Evolutionary conservation across 345 rosid genomes (phyloP).

Genomic region (Acer campestre): DNA sequence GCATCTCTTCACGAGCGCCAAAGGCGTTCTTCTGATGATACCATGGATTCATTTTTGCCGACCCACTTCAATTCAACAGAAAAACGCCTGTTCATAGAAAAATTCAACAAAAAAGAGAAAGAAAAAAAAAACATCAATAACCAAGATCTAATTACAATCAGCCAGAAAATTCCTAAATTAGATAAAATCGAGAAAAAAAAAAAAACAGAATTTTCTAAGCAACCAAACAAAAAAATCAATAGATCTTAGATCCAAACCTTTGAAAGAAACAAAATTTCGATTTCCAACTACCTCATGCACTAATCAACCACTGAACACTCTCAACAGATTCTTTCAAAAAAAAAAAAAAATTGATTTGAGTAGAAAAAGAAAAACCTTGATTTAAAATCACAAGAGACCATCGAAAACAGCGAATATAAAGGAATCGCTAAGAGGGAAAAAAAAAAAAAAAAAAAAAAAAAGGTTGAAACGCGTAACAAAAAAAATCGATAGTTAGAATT

Average conservation of each 20-base stretch:
- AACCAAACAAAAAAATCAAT: slow-evolving; percentile 19
- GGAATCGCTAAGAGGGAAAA: not conserved
- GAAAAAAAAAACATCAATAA: not conserved
- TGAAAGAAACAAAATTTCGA: not conserved
- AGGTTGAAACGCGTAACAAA: not conserved
- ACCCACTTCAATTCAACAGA: slow-evolving; percentile 32
- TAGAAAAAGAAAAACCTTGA: not conserved
- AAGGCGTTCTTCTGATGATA: slow-evolving; percentile 78
- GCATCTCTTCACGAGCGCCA: slow-evolving; percentile 46
- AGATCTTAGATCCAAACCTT: slow-evolving; percentile 31
- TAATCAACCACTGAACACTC: not conserved
- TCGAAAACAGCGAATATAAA: not conserved
- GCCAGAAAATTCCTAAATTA: not conserved
- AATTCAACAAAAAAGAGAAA: not conserved
- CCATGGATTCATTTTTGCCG: slow-evolving; percentile 70
- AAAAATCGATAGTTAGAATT: not conserved
- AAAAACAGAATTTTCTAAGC: not conserved
- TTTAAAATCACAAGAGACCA: not conserved
- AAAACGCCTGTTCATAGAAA: slow-evolving; percentile 46
- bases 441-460: no score
- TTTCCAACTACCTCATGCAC: not conserved
- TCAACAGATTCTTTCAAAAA: not conserved
- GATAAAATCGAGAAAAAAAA: not conserved
- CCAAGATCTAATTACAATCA: not conserved
- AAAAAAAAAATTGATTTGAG: not conserved